These are phyloP conservation scores for Plectosphaerella plurivora DNA, from an alignment of 2,329 filamentous ascomycete genomes.

Conservation along the genomic window DNA sequence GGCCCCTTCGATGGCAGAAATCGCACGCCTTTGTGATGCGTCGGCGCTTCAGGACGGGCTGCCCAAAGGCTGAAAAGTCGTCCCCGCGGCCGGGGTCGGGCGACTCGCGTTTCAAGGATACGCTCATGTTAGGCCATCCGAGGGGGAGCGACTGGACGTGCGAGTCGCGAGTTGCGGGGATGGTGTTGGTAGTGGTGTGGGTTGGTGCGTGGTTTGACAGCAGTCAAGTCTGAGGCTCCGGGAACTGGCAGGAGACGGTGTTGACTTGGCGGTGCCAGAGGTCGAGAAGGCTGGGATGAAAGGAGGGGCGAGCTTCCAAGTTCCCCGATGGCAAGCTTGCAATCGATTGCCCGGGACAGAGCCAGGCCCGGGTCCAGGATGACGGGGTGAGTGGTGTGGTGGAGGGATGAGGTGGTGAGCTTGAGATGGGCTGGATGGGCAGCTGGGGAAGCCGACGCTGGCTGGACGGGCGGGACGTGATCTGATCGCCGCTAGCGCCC, in stretches of 20 bases:
- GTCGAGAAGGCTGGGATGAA: not conserved
- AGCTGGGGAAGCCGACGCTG: not conserved
- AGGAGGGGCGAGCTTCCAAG: not conserved
- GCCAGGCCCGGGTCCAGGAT: not conserved
- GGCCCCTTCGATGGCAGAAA: constrained; percentile 12
- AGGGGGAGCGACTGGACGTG: too few relatives aligned
- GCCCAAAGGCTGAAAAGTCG: not conserved
- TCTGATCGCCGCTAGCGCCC: not conserved
- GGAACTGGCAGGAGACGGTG: too few relatives aligned
- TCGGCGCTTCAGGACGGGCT: constrained; percentile 8
- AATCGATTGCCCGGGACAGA: not conserved
- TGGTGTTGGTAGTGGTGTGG: too few relatives aligned
- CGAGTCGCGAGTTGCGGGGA: too few relatives aligned
- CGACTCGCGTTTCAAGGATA: not conserved
- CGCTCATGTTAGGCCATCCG: not conserved
- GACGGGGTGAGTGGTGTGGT: not conserved
- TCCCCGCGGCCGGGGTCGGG: not conserved
- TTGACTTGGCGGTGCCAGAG: too few relatives aligned
- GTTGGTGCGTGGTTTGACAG: too few relatives aligned
- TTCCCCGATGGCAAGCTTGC: not conserved
- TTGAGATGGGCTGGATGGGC: not conserved
- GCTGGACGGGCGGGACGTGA: not conserved
- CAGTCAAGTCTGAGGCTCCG: too few relatives aligned
- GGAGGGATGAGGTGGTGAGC: not conserved
- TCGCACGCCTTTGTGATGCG: constrained; percentile 14